Conservation (phyloP, 129 eudicot species). For the Erigeron canadensis region DNA sequence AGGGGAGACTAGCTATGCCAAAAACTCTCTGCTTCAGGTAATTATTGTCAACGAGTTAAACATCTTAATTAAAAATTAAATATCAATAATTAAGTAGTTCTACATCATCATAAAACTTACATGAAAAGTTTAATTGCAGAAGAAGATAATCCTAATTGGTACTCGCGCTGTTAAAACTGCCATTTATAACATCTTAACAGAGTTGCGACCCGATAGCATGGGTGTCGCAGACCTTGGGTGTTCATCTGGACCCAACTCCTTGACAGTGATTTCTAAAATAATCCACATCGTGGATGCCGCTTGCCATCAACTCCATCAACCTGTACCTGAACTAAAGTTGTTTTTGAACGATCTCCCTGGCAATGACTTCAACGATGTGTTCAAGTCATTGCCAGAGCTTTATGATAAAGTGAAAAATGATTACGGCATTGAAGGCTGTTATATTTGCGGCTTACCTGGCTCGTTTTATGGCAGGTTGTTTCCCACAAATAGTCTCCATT, state of each 20-base stretch:
- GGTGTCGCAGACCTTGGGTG: conserved; percentile 76
- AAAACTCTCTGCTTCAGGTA: conserved; percentile 54
- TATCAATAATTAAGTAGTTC: neutral
- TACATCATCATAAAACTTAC: neutral
- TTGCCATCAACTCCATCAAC: conserved; percentile 16
- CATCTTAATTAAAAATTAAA: no score
- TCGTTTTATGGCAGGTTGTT: conserved; percentile 49
- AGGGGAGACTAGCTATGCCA: conserved; percentile 62
- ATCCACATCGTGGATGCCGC: conserved; percentile 27
- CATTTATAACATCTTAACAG: conserved; percentile 25
- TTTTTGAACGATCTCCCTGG: conserved; percentile 49
- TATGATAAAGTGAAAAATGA: conserved; percentile 33
- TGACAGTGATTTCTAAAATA: conserved; percentile 36
- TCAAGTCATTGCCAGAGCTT: conserved; percentile 31
- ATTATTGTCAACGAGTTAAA: neutral
- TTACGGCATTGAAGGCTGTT: conserved; percentile 36
- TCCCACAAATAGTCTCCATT: conserved; percentile 11
- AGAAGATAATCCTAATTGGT: conserved; percentile 38
- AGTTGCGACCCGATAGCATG: conserved; percentile 46
- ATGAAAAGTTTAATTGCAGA: conserved; percentile 37
- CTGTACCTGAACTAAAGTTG: conserved; percentile 47
- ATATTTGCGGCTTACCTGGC: conserved; percentile 44
- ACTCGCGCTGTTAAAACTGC: conserved; percentile 37
- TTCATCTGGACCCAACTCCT: conserved; percentile 67
- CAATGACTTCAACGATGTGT: conserved; percentile 42